Evolutionary conservation across 2,329 filamentous ascomycete species (phyloP), one percentile per base, ranked within the genome.

Genomic region (Orbilia javanica): DNA sequence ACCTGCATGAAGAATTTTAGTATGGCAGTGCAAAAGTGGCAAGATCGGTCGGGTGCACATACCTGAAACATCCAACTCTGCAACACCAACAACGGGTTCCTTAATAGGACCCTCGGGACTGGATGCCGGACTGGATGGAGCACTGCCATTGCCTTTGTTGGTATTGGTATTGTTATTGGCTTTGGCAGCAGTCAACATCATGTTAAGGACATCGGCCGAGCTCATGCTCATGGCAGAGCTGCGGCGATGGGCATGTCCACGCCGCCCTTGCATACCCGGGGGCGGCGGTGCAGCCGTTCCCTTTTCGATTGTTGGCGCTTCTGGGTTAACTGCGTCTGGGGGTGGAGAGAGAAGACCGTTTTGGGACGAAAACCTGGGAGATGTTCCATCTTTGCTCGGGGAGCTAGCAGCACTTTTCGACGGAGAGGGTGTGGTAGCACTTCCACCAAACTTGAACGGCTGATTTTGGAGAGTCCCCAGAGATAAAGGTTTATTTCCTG

Each of bases 191-290:
- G 74, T 78, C 53, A 79, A 39, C 75, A 79, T 79, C 69, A 79
- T 74, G 36, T 70, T 79, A 27, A 79, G 52, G 15, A 79, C 75
- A 10, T 79, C 75, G 6, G 50, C 36, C 4, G 75, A 79, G 44
- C 53, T 78, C 74, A 78, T 78, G 20, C 75, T 79, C 75, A 79
- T 79, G 15, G 75, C 75, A 60, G 75, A 73, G 48, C 75, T 79
- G 18, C 75, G 68, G 13, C 75, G 62, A 31, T 79, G 75, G 42
- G 75, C 75, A 74, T 79, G 75, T 62, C 69, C 75, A 60, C 75
- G 68, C 65, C 69, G 52, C 20, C 52, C 62, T 63, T 48, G 34
- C 67, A 72, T 78, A 20, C 74, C 74, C n/a, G 67, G 74, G n/a
- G 74, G 74, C 34, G 74, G 67, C 34, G 74, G 74, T 34, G 74